Percentiles rank a stretch among this genome's conserved stretches.
Evolutionary conservation across 805 yeast genomes (phyloP).

Genomic region (Candida vartiovaarae): DNA sequence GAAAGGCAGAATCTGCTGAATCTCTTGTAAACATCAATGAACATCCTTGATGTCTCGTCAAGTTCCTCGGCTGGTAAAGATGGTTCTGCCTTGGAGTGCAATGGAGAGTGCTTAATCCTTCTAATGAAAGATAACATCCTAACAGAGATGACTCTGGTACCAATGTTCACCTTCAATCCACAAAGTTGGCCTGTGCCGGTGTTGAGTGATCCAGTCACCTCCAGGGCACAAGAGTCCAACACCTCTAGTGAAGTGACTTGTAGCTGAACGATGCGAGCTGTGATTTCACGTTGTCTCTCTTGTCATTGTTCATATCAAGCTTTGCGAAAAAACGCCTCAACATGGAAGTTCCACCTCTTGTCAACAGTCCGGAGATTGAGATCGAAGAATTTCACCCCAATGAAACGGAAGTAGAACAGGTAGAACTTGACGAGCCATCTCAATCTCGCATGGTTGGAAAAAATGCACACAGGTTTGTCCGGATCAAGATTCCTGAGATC

Average conservation of each 20-base stretch:
- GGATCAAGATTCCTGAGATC: slow-evolving; percentile 9
- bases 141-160: slow-evolving; percentile 13
- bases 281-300: slow-evolving; percentile 7
- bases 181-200: slow-evolving; percentile 16
- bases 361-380: slow-evolving; percentile 10
- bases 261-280: slow-evolving; percentile 13
- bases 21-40: slow-evolving; percentile 9
- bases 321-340: slow-evolving; percentile 11
- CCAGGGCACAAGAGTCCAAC: slow-evolving; percentile 16
- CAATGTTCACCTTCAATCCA: slow-evolving; percentile 10
- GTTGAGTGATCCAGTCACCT: slow-evolving; percentile 12
- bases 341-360: slow-evolving; percentile 5
- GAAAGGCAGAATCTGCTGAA: slow-evolving; percentile 7
- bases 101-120: slow-evolving; percentile 1
- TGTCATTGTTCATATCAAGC: slow-evolving; percentile 8
- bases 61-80: neutral
- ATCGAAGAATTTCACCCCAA: slow-evolving; percentile 16
- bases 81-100: neutral
- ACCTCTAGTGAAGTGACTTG: slow-evolving; percentile 13
- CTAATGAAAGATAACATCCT: slow-evolving; percentile 11
- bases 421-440: slow-evolving; percentile 10
- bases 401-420: slow-evolving; percentile 19
- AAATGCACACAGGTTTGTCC: slow-evolving; percentile 12
- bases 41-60: slow-evolving; percentile 7
- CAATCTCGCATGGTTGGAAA: slow-evolving; percentile 3